A percentile compares a stretch with the other conserved stretches of the same genome.
phyloP scores from a whole-genome alignment of 2,329 filamentous ascomycete species.

The Curvularia eragrostidis region DNA sequence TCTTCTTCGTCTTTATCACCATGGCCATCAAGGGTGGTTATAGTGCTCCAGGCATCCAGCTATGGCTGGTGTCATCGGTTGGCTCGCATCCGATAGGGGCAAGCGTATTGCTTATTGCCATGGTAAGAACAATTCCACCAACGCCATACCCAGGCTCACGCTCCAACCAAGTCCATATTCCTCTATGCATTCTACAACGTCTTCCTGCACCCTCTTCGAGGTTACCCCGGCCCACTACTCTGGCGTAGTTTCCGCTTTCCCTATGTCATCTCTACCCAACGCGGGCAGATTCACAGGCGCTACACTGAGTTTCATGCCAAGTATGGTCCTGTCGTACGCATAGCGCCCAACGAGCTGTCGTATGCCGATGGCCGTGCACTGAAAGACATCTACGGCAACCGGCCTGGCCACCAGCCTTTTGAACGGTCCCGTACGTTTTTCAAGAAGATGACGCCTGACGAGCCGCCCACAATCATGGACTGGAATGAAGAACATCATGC shows the following conservation, averaged over 20 bases:
- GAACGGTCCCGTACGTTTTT: slow-evolving; percentile 35
- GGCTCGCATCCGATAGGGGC: slow-evolving; percentile 5
- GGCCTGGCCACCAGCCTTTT: slow-evolving; percentile 33
- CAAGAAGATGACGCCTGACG: slow-evolving; percentile 34
- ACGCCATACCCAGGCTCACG: neutral
- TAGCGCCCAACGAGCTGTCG: slow-evolving; percentile 41
- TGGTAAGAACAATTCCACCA: slow-evolving; percentile 3
- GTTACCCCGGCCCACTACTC: slow-evolving; percentile 38
- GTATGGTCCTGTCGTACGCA: slow-evolving; percentile 39
- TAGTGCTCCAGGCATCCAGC: neutral
- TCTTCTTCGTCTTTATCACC: neutral
- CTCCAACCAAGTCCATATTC: slow-evolving; percentile 5
- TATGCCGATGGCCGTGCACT: slow-evolving; percentile 35
- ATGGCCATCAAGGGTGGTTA: neutral
- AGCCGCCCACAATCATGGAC: slow-evolving; percentile 35
- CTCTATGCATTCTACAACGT: slow-evolving; percentile 36
- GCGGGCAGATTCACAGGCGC: slow-evolving; percentile 34
- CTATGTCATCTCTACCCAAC: slow-evolving; percentile 36
- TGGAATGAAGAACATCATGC: slow-evolving; percentile 34
- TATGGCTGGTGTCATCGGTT: neutral
- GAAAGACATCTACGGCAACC: slow-evolving; percentile 40
- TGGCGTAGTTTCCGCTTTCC: slow-evolving; percentile 38
- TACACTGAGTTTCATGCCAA: slow-evolving; percentile 33
- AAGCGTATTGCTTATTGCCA: slow-evolving; percentile 4
- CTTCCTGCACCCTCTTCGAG: slow-evolving; percentile 35